Base-by-base conservation (phyloP, 345 rosid genomes). In the Moricandia moricandioides region DNA sequence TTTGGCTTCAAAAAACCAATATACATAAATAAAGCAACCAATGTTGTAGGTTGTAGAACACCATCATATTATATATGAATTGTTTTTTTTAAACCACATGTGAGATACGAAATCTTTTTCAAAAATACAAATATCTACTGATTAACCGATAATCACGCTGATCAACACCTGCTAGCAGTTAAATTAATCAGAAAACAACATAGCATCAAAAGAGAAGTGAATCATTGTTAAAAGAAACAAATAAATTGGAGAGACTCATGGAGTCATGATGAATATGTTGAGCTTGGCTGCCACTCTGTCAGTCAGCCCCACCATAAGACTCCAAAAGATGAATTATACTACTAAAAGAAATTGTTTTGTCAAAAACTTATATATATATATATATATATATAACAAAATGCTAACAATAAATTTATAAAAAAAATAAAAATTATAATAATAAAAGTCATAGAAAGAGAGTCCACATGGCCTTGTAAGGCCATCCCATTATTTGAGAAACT, bases 141-240 rank as follows among this genome's bases (percentile, higher is more conserved):
- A 65, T 57, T 77, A 58, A 59, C 55, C 80, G 67, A 65, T 71
- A 71, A 77, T 71, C 72, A 77, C 76, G 72, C 72, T 65, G 72
- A 71, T 65, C 52, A 77, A 57, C 67, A 63, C 31, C 60, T 30
- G 60, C 11, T 71, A 71, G 45, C 57, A 17, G 81, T 77, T 71
- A 49, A 71, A 65, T 4, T 37, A 62, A 29, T 37, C 2, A 52
- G n/a, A 8, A 45, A 61, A 16, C 40, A 35, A 67, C 26, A 18
- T 40, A 13, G 60, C 60, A 43, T 59, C 16, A 29, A 39, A 47
- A 7, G 5, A 21, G 13, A 62, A 18, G 1, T 16, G 68, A 75
- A 8, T 57, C 34, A 27, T 60, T 2, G 45, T 27, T 24, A 57
- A 47, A 7, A 29, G 31, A 29, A 29, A 29, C 6, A 31, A 65